A percentile compares a stretch with the other conserved stretches of the same genome.
phyloP scores from a whole-genome alignment of 768 basidiomycete genomes.

The Pulveroboletus sp. region DNA sequence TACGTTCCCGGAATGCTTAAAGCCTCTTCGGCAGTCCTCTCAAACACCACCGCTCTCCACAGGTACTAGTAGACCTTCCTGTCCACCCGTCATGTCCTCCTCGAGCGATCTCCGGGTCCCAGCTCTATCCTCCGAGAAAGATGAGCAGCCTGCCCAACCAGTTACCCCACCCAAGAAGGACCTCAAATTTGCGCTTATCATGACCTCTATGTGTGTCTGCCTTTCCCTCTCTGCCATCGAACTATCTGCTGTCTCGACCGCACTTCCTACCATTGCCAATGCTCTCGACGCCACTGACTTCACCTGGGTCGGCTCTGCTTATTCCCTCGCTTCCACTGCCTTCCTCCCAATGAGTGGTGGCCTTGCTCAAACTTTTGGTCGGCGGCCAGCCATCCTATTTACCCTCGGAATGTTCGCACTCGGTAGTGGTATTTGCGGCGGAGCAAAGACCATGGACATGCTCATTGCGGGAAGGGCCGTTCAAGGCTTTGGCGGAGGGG shows the following conservation, averaged over 20 bases:
- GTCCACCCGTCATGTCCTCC: no score
- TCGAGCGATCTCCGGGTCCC: no score
- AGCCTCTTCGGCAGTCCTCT: no score
- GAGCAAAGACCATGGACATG: constrained; percentile 38
- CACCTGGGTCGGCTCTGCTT: constrained; percentile 46
- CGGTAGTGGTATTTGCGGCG: constrained; percentile 42
- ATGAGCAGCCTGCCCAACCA: not conserved
- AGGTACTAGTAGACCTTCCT: no score
- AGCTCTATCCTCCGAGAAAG: not conserved
- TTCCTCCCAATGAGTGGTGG: constrained; percentile 40
- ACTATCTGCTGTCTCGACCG: constrained; percentile 33
- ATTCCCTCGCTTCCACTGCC: constrained; percentile 39
- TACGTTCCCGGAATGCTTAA: no score
- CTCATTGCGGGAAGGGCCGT: constrained; percentile 42
- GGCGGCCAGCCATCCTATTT: constrained; percentile 31
- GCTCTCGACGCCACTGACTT: constrained; percentile 38
- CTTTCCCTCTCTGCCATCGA: constrained; percentile 35
- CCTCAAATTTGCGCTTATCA: constrained; percentile 31
- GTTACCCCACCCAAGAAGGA: not conserved
- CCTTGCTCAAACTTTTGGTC: constrained; percentile 40
- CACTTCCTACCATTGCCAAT: constrained; percentile 41
- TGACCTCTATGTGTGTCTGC: constrained; percentile 25
- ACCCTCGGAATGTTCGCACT: constrained; percentile 36
- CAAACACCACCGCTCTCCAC: no score
- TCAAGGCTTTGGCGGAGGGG: constrained; percentile 42